A percentile compares a stretch with the other conserved stretches of the same genome.
Evolutionary conservation across 768 basidiomycete species (phyloP).

Genomic region (Antrodiella citrinella): DNA sequence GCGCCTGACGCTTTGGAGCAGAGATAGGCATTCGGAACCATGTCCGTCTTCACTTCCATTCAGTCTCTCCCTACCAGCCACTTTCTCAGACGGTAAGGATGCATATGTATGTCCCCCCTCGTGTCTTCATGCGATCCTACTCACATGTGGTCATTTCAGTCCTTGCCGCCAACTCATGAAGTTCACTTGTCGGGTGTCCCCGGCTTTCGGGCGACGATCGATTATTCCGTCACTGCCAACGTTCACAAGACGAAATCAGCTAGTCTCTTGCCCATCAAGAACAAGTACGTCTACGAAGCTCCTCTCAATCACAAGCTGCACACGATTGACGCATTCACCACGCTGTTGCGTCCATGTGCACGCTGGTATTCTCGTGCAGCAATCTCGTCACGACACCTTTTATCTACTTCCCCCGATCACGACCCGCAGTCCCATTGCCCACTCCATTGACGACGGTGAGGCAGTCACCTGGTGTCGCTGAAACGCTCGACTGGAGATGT

Average conservation of each 20-base stretch:
- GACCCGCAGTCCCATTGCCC: conserved; percentile 48
- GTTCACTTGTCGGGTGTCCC: conserved; percentile 65
- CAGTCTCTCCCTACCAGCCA: conserved; percentile 46
- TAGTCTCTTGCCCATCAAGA: conserved; percentile 39
- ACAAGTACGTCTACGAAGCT: conserved; percentile 34
- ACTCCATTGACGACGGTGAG: conserved; percentile 26
- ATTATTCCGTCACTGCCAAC: conserved; percentile 49
- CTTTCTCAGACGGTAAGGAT: conserved; percentile 45
- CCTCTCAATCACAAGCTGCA: background rate
- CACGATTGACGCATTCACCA: background rate
- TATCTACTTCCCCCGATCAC: conserved; percentile 57
- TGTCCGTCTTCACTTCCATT: conserved; percentile 53
- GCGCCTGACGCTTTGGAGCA: conserved; percentile 50
- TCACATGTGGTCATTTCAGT: conserved; percentile 36
- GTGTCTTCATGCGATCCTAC: conserved; percentile 13
- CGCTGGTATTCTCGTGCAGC: background rate
- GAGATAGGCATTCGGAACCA: conserved; percentile 27
- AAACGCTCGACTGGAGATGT: conserved; percentile 42
- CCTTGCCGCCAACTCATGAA: conserved; percentile 63
- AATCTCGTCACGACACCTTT: conserved; percentile 56
- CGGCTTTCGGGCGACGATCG: conserved; percentile 60
- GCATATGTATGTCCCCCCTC: conserved; percentile 38
- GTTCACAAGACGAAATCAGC: conserved; percentile 49
- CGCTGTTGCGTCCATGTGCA: background rate
- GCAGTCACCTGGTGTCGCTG: conserved; percentile 27